Percentiles rank a stretch among this genome's conserved stretches.
These are phyloP conservation scores for Hypoxylon subgilvum DNA, from an alignment of 495 filamentous ascomycete genomes.

Conservation along the genomic window DNA sequence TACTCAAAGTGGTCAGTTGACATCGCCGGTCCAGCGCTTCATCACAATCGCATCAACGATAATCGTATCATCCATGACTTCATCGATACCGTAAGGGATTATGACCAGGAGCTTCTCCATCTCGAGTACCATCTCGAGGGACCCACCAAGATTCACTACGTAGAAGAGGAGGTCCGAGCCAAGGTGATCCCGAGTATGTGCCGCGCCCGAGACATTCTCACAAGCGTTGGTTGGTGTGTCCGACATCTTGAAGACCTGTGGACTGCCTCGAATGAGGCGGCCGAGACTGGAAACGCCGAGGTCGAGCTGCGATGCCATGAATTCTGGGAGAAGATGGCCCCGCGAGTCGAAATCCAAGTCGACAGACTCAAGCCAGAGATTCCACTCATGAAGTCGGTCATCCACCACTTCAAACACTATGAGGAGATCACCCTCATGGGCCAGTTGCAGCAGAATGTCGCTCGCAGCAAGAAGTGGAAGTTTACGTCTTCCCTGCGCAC, in stretches of 20 bases:
- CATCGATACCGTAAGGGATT: conserved; percentile 6
- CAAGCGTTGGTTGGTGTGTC: conserved; percentile 2
- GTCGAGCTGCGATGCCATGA: background rate
- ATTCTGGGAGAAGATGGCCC: background rate
- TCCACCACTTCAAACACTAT: conserved; percentile 1
- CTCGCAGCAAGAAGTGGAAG: background rate
- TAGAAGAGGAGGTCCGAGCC: background rate
- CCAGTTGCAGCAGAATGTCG: too few relatives aligned
- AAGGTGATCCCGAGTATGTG: background rate
- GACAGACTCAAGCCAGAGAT: conserved; percentile 1
- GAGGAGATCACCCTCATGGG: too few relatives aligned
- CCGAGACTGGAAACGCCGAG: too few relatives aligned
- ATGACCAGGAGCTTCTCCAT: conserved; percentile 7
- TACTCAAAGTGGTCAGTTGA: background rate
- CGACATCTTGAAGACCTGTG: background rate
- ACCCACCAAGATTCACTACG: background rate
- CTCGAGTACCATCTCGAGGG: conserved; percentile 14
- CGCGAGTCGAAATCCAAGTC: background rate
- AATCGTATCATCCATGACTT: background rate
- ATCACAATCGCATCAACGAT: background rate
- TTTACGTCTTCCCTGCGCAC: background rate
- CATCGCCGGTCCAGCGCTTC: background rate
- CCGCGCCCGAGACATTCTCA: background rate
- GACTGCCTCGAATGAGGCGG: too few relatives aligned
- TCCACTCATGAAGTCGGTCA: background rate